Evolutionary conservation across 441 rosid genomes (phyloP).

Genomic region (Codiaeum variegatum): DNA sequence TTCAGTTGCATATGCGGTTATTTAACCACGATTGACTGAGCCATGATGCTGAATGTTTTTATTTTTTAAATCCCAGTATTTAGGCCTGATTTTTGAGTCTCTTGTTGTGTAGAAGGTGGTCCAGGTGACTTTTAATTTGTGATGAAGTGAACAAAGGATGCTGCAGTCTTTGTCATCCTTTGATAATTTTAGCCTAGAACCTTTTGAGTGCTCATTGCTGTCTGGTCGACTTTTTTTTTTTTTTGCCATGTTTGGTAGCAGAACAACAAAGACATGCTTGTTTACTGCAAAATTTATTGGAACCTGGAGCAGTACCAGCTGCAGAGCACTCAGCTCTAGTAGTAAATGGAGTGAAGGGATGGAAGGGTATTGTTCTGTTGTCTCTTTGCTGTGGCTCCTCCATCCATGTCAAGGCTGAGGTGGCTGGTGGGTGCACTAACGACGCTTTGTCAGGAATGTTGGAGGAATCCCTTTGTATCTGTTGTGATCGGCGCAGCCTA

Average conservation of each 20-base stretch:
- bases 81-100: slow-evolving; percentile 4
- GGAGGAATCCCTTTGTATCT: slow-evolving; percentile 14
- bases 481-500: neutral
- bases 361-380: slow-evolving; percentile 7
- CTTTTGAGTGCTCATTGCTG: neutral
- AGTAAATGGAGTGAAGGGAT: neutral
- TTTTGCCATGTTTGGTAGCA: slow-evolving; percentile 9
- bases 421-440: slow-evolving; percentile 23
- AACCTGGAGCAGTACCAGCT: neutral
- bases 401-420: slow-evolving; percentile 26
- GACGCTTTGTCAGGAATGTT: slow-evolving; percentile 19
- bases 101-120: slow-evolving; percentile 7
- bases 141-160: slow-evolving; percentile 14
- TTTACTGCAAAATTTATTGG: neutral
- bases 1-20: neutral
- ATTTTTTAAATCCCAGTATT: neutral
- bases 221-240: neutral
- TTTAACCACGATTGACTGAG: neutral
- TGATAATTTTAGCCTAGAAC: neutral
- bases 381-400: slow-evolving; percentile 21
- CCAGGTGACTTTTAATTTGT: slow-evolving; percentile 3
- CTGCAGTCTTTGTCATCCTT: slow-evolving; percentile 3
- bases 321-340: neutral
- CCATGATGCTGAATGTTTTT: neutral
- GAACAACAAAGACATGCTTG: neutral